Evolutionary conservation across 352 stramenopile genomes (phyloP).

Genomic region (Phytophthora capsici): DNA sequence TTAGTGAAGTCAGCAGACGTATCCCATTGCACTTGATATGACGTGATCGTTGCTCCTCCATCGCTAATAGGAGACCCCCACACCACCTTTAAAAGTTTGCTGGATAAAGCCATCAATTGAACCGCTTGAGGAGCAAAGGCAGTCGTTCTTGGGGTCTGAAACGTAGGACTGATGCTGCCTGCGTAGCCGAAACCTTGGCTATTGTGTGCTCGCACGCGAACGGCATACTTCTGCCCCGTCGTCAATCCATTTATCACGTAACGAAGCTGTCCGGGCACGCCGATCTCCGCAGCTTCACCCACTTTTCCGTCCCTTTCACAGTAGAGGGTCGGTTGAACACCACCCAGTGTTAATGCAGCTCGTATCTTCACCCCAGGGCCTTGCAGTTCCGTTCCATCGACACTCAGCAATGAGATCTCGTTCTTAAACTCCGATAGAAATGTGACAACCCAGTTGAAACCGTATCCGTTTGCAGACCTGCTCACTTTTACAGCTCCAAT

Average conservation of each 20-base stretch:
- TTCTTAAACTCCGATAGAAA: conserved; percentile 90
- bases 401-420: conserved; percentile 83
- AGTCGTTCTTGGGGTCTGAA: conserved; percentile 59
- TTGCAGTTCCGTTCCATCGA: conserved; percentile 92
- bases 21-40: conserved; percentile 96
- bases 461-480: conserved; percentile 92
- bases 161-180: conserved; percentile 51
- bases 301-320: conserved; percentile 54
- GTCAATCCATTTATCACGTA: conserved; percentile 55
- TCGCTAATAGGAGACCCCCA: conserved; percentile 71
- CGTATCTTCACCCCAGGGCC: conserved; percentile 88
- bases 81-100: conserved; percentile 74
- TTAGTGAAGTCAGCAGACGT: conserved; percentile 76
- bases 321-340: conserved; percentile 82
- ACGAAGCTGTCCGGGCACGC: conserved; percentile 24
- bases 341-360: conserved; percentile 71
- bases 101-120: conserved; percentile 66
- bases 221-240: conserved; percentile 67
- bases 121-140: conserved; percentile 46
- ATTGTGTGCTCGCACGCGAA: conserved; percentile 73
- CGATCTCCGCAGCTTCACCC: conserved; percentile 46
- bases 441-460: conserved; percentile 95
- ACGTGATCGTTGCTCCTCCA: conserved; percentile 78
- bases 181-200: conserved; percentile 64
- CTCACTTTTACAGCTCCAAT: conserved; percentile 91